Conservation (phyloP, 352 stramenopile genomes). For the Globisporangium yorkense region DNA sequence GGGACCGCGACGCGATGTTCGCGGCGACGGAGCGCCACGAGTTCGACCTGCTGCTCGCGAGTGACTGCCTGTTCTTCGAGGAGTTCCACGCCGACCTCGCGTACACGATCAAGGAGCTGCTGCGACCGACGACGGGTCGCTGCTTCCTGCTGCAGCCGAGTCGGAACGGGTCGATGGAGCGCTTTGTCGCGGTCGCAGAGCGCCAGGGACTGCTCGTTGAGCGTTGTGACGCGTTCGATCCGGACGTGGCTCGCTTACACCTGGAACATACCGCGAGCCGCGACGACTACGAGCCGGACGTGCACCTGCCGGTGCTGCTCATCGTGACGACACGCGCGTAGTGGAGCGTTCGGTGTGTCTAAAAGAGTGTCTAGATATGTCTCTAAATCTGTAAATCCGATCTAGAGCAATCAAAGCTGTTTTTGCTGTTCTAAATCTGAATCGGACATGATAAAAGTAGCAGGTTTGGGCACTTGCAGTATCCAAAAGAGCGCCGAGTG, state of each 20-base stretch:
- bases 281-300: constrained; percentile 58
- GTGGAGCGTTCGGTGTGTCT: too few relatives aligned
- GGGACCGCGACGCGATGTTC: constrained; percentile 43
- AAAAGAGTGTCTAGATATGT: background rate
- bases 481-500: constrained; percentile 3
- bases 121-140: constrained; percentile 30
- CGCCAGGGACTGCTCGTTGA: constrained; percentile 29
- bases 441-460: background rate
- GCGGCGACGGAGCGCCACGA: constrained; percentile 27
- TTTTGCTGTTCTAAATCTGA: background rate
- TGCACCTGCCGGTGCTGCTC: constrained; percentile 63
- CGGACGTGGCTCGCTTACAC: constrained; percentile 29
- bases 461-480: background rate
- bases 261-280: constrained; percentile 22
- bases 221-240: constrained; percentile 34
- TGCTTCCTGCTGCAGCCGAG: constrained; percentile 76
- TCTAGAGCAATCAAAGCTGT: background rate
- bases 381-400: background rate
- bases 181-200: constrained; percentile 50
- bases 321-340: constrained; percentile 14
- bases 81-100: constrained; percentile 77
- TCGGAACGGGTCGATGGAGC: constrained; percentile 69
- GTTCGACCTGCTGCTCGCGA: constrained; percentile 78
- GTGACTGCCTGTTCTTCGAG: constrained; percentile 86
- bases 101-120: constrained; percentile 53